Evolutionary conservation across 2,329 filamentous ascomycete genomes (phyloP).

Genomic region (Myriangium duriaei): DNA sequence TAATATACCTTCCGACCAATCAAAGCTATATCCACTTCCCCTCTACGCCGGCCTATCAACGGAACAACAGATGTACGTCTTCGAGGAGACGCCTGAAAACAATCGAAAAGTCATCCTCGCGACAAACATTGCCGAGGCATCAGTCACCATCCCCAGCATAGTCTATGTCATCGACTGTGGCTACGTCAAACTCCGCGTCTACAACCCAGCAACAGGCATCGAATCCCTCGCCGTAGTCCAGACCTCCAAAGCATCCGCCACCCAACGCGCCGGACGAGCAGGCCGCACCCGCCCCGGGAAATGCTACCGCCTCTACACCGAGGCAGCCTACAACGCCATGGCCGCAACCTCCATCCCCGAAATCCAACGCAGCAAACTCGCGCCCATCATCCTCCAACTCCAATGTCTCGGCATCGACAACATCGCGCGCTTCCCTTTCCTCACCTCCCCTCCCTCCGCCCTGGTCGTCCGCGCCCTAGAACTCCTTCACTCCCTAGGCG

Average conservation of each 20-base stretch:
- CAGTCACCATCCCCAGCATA: slow-evolving; percentile 85
- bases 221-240: slow-evolving; percentile 73
- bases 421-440: slow-evolving; percentile 76
- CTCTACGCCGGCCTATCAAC: slow-evolving; percentile 81
- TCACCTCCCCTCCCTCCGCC: slow-evolving; percentile 74
- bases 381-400: slow-evolving; percentile 76
- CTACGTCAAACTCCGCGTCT: slow-evolving; percentile 80
- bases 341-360: slow-evolving; percentile 70
- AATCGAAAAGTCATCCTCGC: slow-evolving; percentile 84
- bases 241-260: slow-evolving; percentile 84
- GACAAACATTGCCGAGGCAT: slow-evolving; percentile 94
- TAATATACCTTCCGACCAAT: slow-evolving; percentile 46
- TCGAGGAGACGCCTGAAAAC: slow-evolving; percentile 68
- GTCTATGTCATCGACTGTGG: slow-evolving; percentile 84
- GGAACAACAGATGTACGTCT: slow-evolving; percentile 91
- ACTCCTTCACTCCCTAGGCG: slow-evolving; percentile 73
- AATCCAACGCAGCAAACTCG: slow-evolving; percentile 83
- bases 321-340: slow-evolving; percentile 54
- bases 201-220: slow-evolving; percentile 72
- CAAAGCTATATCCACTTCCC: slow-evolving; percentile 57
- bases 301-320: slow-evolving; percentile 85
- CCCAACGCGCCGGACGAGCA: slow-evolving; percentile 78
- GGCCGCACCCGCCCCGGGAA: slow-evolving; percentile 84
- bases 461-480: slow-evolving; percentile 79
- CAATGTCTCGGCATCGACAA: slow-evolving; percentile 95